Evolutionary conservation across 1,139 yeast genomes (phyloP).

Genomic region (Magnusiomyces magnusii): DNA sequence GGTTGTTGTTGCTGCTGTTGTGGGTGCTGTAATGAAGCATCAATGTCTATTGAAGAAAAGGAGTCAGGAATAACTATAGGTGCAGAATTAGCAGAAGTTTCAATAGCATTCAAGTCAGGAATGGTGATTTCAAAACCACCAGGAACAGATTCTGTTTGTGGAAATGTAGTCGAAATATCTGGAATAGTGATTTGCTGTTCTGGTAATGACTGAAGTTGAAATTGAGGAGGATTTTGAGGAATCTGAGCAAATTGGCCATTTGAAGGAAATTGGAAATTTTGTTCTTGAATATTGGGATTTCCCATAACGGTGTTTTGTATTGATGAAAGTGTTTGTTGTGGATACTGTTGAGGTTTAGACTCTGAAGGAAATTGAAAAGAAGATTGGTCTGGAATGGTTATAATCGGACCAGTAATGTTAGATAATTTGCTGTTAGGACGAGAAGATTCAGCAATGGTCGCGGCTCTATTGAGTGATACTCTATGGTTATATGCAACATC

Average conservation of each 20-base stretch:
- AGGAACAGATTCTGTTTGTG: not conserved
- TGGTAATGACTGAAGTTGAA: not conserved
- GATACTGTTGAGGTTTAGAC: not conserved
- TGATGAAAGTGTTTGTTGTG: conserved; percentile 1
- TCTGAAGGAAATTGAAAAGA: conserved; percentile 6
- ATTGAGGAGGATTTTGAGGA: not conserved
- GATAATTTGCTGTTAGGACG: not conserved
- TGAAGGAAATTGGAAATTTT: not conserved
- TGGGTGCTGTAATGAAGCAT: not conserved
- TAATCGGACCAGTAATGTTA: conserved; percentile 5
- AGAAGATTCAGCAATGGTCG: conserved; percentile 19
- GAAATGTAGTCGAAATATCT: not conserved
- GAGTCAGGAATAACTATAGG: not conserved
- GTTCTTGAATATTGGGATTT: not conserved
- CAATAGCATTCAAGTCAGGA: not conserved
- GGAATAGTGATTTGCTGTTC: not conserved
- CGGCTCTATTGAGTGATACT: conserved; percentile 26
- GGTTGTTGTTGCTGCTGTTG: not conserved
- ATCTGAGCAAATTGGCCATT: not conserved
- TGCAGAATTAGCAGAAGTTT: not conserved
- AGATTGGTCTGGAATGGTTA: not conserved
- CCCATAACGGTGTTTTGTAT: not conserved
- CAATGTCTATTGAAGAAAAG: not conserved
- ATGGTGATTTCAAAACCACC: conserved; percentile 1
- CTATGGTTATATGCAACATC: conserved; percentile 15